These are phyloP conservation scores for Lachnellula cervina DNA, from an alignment of 2,329 filamentous ascomycete species.

Conservation along the genomic window DNA sequence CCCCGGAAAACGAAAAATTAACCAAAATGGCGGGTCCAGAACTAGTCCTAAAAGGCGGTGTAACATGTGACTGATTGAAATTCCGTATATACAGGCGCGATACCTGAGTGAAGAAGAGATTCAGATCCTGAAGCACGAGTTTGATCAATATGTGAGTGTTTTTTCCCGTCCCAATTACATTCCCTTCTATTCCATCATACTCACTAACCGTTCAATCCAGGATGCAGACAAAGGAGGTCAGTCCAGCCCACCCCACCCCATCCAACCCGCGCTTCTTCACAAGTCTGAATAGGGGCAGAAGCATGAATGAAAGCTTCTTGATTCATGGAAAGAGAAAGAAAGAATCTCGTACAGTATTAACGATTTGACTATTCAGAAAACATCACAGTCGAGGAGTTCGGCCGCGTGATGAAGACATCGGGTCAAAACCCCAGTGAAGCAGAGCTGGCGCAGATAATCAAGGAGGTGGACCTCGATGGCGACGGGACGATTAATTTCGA, in stretches of 20 bases:
- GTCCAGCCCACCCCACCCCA: too few relatives aligned
- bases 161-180: background rate
- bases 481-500: conserved; percentile 38
- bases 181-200: background rate
- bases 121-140: conserved; percentile 21
- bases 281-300: too few relatives aligned
- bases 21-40: background rate
- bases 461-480: conserved; percentile 37
- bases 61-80: background rate
- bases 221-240: conserved; percentile 21
- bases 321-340: too few relatives aligned
- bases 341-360: too few relatives aligned
- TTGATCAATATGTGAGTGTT: conserved; percentile 23
- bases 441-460: conserved; percentile 37
- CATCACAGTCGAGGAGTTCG: conserved; percentile 36
- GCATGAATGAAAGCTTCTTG: too few relatives aligned
- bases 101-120: conserved; percentile 20
- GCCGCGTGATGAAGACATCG: conserved; percentile 33
- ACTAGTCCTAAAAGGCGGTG: background rate
- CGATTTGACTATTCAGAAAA: conserved; percentile 31
- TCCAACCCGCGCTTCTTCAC: too few relatives aligned
- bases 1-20: background rate
- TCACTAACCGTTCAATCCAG: background rate
- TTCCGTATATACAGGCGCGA: background rate
- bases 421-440: conserved; percentile 30